Evolutionary conservation across 2,329 filamentous ascomycete species (phyloP), one percentile per base, ranked within the genome.

Genomic region (Hymenoscyphus fraxineus): DNA sequence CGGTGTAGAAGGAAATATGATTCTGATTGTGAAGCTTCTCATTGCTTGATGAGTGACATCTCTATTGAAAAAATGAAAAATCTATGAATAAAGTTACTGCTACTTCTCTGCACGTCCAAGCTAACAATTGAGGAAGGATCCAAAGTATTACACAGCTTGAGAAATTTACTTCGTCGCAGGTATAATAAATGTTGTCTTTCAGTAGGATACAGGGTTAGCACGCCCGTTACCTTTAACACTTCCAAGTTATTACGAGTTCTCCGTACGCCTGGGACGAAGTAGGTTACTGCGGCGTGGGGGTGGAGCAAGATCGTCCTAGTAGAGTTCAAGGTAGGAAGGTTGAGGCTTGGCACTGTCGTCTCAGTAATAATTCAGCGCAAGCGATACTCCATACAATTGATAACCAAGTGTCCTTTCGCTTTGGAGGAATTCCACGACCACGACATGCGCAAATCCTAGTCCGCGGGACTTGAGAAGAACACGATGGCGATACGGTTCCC

Each of bases 401-500:
- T 54, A 54, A 54, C 55, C 58, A 57, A 27, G 16, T 9, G 31
- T 41, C 41, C 59, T 47, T 32, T 47, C 6, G 13, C 16, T 40
- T 35, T 51, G 2, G 47, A 54, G 47, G n/a, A 6, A 22, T 22
- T 54, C 47, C 47, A 54, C 15, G 13, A 32, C 44, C n/a, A 47
- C 47, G 54, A 64, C 44, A 64, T 64, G 59, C 55, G 56, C 64
- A 56, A 35, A 62, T 57, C 44, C 56, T 56, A 55, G 16, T 19
- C 12, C 13, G 40, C 19, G 16, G 44, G 7, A 16, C 32, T 27
- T 57, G 22, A 47, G 60, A 54, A 54, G 38, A 54, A 55, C 2
- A 60, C 39, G 40, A 59, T 70, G 69, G 59, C 59, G 59, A 60
- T 55, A 31, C 63, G 64, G 47, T 35, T 60, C 41, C 16, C 51